Evolutionary conservation across 139 green algal genomes (phyloP).

Genomic region (Mesotaenium endlicherianum): DNA sequence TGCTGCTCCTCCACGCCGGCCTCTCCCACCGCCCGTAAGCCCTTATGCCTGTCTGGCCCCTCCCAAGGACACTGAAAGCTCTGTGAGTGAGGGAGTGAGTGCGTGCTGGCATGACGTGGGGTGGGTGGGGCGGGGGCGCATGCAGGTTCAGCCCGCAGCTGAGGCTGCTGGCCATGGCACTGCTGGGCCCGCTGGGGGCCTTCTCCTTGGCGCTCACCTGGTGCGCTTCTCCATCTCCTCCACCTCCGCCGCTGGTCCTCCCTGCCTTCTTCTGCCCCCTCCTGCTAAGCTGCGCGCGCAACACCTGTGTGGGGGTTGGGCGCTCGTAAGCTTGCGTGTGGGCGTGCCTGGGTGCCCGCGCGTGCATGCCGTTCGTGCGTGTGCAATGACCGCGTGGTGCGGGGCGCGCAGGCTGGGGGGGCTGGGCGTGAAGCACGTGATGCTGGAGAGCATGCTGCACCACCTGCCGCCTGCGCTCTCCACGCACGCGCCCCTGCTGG

Average conservation of each 20-base stretch:
- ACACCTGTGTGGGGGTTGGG: no score
- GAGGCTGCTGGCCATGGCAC: background rate
- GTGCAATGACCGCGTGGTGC: no score
- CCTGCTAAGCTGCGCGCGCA: no score
- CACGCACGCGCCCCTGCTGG: conserved; percentile 1
- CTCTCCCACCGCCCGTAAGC: background rate
- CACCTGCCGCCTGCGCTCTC: conserved; percentile 29
- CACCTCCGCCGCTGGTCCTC: no score
- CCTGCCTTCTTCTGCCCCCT: no score
- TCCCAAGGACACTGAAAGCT: no score
- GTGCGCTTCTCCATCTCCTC: no score
- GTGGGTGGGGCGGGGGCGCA: background rate
- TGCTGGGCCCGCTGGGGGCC: background rate
- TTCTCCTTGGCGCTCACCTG: background rate
- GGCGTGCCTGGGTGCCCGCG: no score
- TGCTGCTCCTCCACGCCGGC: background rate
- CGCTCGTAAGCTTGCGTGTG: no score
- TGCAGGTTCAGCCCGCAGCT: conserved; percentile 10
- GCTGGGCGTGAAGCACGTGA: conserved; percentile 44
- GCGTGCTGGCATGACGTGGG: no score
- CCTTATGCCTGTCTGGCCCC: background rate
- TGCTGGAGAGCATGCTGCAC: conserved; percentile 31
- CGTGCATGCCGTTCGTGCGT: no score
- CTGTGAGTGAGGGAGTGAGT: no score
- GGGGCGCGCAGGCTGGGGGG: background rate